Conservation (phyloP, 2,329 filamentous ascomycete species). For the Bipolaris zeicola region DNA sequence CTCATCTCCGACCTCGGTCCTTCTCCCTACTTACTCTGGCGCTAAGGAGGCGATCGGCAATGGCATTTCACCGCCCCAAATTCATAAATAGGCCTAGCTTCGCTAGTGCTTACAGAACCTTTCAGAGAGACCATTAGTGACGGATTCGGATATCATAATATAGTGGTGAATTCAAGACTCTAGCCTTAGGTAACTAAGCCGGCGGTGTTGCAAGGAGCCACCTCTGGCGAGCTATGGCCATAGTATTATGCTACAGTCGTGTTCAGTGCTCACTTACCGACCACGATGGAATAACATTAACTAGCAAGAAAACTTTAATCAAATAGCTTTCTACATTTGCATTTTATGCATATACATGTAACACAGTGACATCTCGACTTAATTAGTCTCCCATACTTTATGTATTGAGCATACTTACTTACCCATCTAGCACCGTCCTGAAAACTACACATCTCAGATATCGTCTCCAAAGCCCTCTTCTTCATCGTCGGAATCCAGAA, state of each 20-base stretch:
- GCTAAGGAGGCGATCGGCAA: no score
- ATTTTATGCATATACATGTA: background rate
- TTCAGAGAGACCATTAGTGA: background rate
- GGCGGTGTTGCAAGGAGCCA: background rate
- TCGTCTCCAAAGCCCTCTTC: constrained; percentile 9
- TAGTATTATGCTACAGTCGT: no score
- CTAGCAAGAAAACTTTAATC: no score
- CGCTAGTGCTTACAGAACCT: background rate
- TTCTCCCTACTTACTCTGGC: no score
- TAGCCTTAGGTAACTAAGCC: background rate
- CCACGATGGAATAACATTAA: no score
- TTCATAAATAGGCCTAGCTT: no score
- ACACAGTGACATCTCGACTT: no score
- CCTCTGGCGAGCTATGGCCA: background rate
- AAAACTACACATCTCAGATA: background rate
- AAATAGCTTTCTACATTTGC: no score
- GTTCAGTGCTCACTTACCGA: no score
- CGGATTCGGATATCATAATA: background rate
- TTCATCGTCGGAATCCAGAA: constrained; percentile 10
- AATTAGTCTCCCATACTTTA: background rate
- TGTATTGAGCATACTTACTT: background rate
- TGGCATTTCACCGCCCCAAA: no score
- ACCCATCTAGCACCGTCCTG: background rate
- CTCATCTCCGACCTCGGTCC: no score
- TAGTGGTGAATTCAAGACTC: background rate